Evolutionary conservation across 1,284 basidiomycete genomes (phyloP).

Genomic region (Pseudozyma sp.): DNA sequence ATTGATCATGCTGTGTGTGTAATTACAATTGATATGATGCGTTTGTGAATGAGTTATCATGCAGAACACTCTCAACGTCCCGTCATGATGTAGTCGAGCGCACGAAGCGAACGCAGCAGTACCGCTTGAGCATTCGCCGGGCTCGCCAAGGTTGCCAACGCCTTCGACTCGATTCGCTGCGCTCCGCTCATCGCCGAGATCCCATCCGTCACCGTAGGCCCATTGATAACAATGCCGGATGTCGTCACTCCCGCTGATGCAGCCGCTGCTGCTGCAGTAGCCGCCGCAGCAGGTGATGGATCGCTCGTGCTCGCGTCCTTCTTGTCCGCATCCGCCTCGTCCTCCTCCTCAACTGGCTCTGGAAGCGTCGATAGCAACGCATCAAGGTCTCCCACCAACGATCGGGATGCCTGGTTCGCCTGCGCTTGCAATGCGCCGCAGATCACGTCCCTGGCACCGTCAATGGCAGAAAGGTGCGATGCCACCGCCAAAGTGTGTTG

Average conservation of each 20-base stretch:
- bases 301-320: slow-evolving; percentile 13
- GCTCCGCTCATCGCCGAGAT: slow-evolving; percentile 37
- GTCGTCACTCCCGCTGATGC: slow-evolving; percentile 33
- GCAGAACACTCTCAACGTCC: slow-evolving; percentile 24
- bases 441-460: slow-evolving; percentile 60
- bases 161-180: slow-evolving; percentile 54
- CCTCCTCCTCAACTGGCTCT: slow-evolving; percentile 36
- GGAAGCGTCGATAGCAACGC: slow-evolving; percentile 58
- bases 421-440: slow-evolving; percentile 58
- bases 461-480: slow-evolving; percentile 58
- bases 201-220: slow-evolving; percentile 40
- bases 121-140: slow-evolving; percentile 65
- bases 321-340: slow-evolving; percentile 45
- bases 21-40: slow-evolving; percentile 4
- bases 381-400: slow-evolving; percentile 59
- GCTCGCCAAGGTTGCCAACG: slow-evolving; percentile 63
- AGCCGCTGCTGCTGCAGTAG: slow-evolving; percentile 21
- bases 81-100: slow-evolving; percentile 63
- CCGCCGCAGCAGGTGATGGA: slow-evolving; percentile 24
- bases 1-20: not conserved
- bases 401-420: slow-evolving; percentile 55
- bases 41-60: not conserved
- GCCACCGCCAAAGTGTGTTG: slow-evolving; percentile 67
- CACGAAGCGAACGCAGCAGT: slow-evolving; percentile 64
- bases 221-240: slow-evolving; percentile 35